Base-by-base conservation (phyloP, 1,139 yeast species). In the Protomyces gravidus region DNA sequence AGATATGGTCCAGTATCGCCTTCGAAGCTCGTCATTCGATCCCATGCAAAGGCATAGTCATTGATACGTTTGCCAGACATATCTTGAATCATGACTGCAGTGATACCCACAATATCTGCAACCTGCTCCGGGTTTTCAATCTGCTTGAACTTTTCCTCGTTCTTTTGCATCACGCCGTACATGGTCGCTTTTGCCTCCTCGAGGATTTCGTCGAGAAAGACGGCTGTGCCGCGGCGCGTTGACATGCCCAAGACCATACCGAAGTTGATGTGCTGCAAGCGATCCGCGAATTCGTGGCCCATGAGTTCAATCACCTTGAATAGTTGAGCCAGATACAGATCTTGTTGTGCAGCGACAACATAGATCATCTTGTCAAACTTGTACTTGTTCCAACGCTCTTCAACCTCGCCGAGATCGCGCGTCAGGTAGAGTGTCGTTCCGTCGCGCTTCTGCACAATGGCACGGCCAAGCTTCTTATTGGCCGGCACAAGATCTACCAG, bases 201-300 rank as follows among this genome's bases (percentile, higher is more conserved):
- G 68, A 94, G 79, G 67, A 94, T 94, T 70, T 84, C 86, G 74
- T 92, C 97, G 70, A 94, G 80, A 80, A 94, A 94, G 13, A 94
- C 98, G 65, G 94, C 99, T 45, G 96, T 94, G 67, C 99, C 99
- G 76, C 85, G 88, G 79, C 99, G 85, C 63, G 98, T 92, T 36
- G 96, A 86, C 99, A 94, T 94, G 68, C 99, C 98, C 71, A 83
- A 87, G 60, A 94, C 98, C 95, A 94, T 86, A 74, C 99, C 99
- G 69, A 89, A 94, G 76, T 87, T 92, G 68, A 94, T 82, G 73
- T 89, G 97, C 67, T 79, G 80, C 69, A 92, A 77, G 62, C 79
- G 79, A 66, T 81, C 77, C 50, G 96, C 90, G 96, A 97, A 94
- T 63, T 83, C 86, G 71, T 80, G 84, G 46, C 89, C 97, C 86